Percentiles rank a stretch among this genome's conserved stretches.
phyloP scores from a whole-genome alignment of 192 early-diverging fungal genomes.

The Pilaira anomala region DNA sequence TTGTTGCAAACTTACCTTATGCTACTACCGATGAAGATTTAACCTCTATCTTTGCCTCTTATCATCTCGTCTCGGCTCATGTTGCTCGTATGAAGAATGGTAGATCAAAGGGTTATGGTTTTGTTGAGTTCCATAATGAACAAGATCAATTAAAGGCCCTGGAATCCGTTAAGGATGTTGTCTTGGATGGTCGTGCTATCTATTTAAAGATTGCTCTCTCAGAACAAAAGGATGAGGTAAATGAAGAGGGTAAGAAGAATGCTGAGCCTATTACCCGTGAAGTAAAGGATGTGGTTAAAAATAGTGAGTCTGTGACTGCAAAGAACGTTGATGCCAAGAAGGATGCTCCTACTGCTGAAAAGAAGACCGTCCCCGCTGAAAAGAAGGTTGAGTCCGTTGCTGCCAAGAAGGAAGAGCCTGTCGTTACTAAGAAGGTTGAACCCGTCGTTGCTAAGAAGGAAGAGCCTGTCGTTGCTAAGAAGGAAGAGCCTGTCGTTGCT shows the following conservation, averaged over 20 bases:
- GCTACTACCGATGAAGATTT: constrained; percentile 65
- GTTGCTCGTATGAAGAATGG: constrained; percentile 65
- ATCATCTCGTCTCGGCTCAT: constrained; percentile 72
- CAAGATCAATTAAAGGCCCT: constrained; percentile 76
- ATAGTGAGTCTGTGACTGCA: not conserved
- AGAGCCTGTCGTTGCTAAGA: not conserved
- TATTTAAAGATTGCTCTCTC: constrained; percentile 60
- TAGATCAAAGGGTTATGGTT: constrained; percentile 92
- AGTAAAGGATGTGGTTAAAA: not conserved
- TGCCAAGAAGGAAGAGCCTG: not conserved
- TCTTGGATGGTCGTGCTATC: constrained; percentile 66
- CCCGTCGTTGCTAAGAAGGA: not conserved
- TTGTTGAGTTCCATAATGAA: constrained; percentile 78
- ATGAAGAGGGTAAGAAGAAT: constrained; percentile 17
- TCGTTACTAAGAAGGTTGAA: constrained; percentile 1
- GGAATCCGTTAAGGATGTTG: constrained; percentile 54
- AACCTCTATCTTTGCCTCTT: constrained; percentile 72
- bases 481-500: not conserved
- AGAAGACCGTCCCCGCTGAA: not conserved
- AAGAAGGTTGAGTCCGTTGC: not conserved
- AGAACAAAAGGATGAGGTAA: constrained; percentile 35
- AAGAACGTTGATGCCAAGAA: not conserved
- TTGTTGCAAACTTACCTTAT: constrained; percentile 81
- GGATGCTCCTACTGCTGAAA: not conserved
- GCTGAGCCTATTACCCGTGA: not conserved